These are phyloP conservation scores for Zelopaecilomyces penicillatus DNA, from an alignment of 2,329 filamentous ascomycete species.

Conservation along the genomic window DNA sequence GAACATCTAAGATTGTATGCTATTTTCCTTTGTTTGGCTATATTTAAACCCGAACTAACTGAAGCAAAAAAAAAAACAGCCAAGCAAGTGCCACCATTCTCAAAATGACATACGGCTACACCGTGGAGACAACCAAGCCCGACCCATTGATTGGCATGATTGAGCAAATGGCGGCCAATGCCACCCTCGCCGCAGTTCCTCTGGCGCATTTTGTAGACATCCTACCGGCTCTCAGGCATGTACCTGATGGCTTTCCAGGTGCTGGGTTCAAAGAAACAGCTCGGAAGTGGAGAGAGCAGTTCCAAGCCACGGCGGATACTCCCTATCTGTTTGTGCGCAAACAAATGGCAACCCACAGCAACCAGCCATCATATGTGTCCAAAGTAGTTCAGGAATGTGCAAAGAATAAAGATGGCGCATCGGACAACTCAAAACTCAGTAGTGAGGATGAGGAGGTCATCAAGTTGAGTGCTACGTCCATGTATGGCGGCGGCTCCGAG, in stretches of 20 bases:
- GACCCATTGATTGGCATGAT: conserved; percentile 14
- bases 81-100: conserved; percentile 7
- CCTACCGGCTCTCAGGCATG: conserved; percentile 10
- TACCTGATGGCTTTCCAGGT: conserved; percentile 15
- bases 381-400: not conserved
- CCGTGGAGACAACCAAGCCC: conserved; percentile 11
- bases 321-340: conserved; percentile 2
- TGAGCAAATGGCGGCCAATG: conserved; percentile 14
- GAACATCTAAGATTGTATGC: conserved; percentile 2
- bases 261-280: conserved; percentile 14
- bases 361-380: not conserved
- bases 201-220: conserved; percentile 17
- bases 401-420: not conserved
- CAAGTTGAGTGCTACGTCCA: not conserved
- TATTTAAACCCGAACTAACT: no score
- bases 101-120: conserved; percentile 14
- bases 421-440: not conserved
- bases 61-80: not conserved
- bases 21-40: not conserved
- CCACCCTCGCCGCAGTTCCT: conserved; percentile 14
- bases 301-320: not conserved
- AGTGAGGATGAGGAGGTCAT: not conserved
- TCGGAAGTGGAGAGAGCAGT: not conserved
- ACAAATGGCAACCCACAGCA: conserved; percentile 1
- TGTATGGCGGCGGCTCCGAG: conserved; percentile 8